Conservation (phyloP, 345 rosid genomes). For the Salix udensis region DNA sequence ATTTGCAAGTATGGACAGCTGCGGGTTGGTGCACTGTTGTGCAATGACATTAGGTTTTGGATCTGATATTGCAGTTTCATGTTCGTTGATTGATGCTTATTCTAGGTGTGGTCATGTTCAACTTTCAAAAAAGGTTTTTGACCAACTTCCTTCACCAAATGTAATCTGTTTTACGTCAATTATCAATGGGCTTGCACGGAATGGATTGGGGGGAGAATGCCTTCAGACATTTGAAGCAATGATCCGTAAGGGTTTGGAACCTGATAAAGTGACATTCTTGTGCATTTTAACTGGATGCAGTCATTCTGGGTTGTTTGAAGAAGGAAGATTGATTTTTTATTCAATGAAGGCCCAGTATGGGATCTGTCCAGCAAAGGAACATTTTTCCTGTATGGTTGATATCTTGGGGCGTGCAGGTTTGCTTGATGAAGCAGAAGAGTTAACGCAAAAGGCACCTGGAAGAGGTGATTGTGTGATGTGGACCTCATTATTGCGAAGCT, state of each 20-base stretch:
- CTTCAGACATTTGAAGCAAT: constrained; percentile 51
- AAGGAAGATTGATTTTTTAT: constrained; percentile 44
- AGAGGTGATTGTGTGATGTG: constrained; percentile 57
- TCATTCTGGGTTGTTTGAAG: constrained; percentile 76
- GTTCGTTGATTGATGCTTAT: constrained; percentile 66
- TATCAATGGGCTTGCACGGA: constrained; percentile 58
- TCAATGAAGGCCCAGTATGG: constrained; percentile 47
- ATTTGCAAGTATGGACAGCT: constrained; percentile 37
- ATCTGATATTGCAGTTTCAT: constrained; percentile 57
- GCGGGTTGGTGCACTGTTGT: constrained; percentile 51
- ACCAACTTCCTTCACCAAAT: constrained; percentile 49
- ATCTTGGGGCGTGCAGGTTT: constrained; percentile 74
- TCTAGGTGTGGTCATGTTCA: constrained; percentile 62
- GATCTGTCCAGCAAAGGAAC: constrained; percentile 48
- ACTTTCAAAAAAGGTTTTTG: constrained; percentile 46
- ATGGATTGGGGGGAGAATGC: constrained; percentile 65
- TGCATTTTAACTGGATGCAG: constrained; percentile 65
- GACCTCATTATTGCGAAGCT: constrained; percentile 75
- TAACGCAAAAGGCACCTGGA: constrained; percentile 47
- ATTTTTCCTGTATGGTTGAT: constrained; percentile 76
- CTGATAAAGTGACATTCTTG: constrained; percentile 68
- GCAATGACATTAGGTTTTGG: constrained; percentile 57
- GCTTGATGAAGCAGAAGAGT: constrained; percentile 56
- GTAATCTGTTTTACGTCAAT: constrained; percentile 62
- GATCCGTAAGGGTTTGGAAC: constrained; percentile 49